These are phyloP conservation scores for Penstemon davidsonii DNA, from an alignment of 257 asterid genomes.

Conservation along the genomic window DNA sequence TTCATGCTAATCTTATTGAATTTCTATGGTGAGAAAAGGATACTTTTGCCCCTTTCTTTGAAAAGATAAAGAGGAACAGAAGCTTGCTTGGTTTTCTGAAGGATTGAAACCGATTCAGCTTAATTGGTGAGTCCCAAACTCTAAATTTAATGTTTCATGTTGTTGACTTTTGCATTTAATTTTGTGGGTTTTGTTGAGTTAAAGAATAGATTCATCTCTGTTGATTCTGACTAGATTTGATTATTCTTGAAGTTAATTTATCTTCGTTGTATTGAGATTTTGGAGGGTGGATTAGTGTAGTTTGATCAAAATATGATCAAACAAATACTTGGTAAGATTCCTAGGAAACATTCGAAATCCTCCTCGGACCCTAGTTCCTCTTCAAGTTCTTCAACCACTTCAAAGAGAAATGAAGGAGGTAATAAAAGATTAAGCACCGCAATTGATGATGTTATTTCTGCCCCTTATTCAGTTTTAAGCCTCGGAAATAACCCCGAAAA, in stretches of 20 bases:
- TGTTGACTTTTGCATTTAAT: conserved; percentile 27
- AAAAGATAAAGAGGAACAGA: conserved; percentile 25
- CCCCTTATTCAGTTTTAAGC: conserved; percentile 31
- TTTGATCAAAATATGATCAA: conserved; percentile 30
- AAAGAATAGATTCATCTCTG: conserved; percentile 17
- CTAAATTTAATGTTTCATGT: conserved; percentile 17
- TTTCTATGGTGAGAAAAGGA: conserved; percentile 27
- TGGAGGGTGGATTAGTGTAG: conserved; percentile 19
- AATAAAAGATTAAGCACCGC: conserved; percentile 20
- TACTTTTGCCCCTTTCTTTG: conserved; percentile 16
- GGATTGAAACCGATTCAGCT: conserved; percentile 26
- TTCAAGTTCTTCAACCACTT: conserved; percentile 22
- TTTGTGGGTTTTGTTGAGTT: conserved; percentile 31
- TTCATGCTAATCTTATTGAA: conserved; percentile 23
- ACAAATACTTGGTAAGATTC: conserved; percentile 35
- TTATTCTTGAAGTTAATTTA: conserved; percentile 9
- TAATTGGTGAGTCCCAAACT: conserved; percentile 30
- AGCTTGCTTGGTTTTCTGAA: conserved; percentile 33
- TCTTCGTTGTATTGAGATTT: not conserved
- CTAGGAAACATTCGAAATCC: conserved; percentile 36
- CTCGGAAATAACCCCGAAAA: conserved; percentile 17
- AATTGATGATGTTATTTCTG: conserved; percentile 28
- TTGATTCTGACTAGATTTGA: conserved; percentile 33
- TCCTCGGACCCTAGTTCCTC: conserved; percentile 19
- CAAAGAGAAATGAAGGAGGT: conserved; percentile 29